Percentiles rank a stretch among this genome's conserved stretches.
These are phyloP conservation scores for Jatropha podagrica DNA, from an alignment of 441 rosid genomes.

Conservation along the genomic window DNA sequence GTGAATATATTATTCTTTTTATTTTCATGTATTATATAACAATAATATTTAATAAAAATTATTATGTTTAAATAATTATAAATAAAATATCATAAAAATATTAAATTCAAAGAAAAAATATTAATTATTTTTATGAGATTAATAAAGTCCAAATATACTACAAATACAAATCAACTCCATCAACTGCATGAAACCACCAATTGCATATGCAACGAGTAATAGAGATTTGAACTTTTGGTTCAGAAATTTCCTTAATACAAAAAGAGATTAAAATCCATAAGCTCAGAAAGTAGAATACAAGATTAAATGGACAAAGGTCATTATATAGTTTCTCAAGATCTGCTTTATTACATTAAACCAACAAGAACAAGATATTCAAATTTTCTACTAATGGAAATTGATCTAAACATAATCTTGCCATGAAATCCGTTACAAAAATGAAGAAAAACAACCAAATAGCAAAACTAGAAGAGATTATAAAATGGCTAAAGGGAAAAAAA, in stretches of 20 bases:
- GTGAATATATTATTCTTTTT: too few species aligned
- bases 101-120: too few species aligned
- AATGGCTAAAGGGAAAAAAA: neutral
- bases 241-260: neutral
- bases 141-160: too few species aligned
- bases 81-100: too few species aligned
- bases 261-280: neutral
- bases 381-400: neutral
- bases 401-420: slow-evolving; percentile 1
- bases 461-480: neutral
- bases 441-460: neutral
- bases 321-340: neutral
- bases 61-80: too few species aligned
- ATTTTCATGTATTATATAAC: too few species aligned
- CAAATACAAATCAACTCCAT: too few species aligned
- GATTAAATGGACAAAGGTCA: neutral
- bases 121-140: too few species aligned
- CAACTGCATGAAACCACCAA: too few species aligned
- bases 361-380: neutral
- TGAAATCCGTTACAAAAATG: neutral
- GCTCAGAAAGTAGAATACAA: neutral
- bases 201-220: too few species aligned
- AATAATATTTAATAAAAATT: too few species aligned
- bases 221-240: neutral
- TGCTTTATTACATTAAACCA: slow-evolving; percentile 12